phyloP scores from a whole-genome alignment of 306 rosid species.

The Arachis hypogaea region DNA sequence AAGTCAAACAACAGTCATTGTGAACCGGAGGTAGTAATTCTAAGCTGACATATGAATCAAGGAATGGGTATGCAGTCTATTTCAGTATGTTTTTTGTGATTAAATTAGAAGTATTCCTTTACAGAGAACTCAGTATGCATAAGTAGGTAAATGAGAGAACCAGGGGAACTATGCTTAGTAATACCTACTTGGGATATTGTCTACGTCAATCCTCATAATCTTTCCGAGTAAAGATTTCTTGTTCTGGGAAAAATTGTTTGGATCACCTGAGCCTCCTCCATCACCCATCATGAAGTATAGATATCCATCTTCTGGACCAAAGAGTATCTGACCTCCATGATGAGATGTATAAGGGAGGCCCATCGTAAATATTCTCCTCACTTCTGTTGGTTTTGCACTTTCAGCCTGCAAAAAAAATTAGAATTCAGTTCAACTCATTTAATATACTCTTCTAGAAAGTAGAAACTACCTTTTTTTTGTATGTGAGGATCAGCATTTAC shows the following conservation, averaged over 20 bases:
- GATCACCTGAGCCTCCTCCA: constrained; percentile 87
- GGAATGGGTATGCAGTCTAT: no score
- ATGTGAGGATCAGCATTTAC: constrained; percentile 47
- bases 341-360: constrained; percentile 80
- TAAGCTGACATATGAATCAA: no score
- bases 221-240: constrained; percentile 97
- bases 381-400: constrained; percentile 85
- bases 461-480: constrained; percentile 11
- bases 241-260: constrained; percentile 85
- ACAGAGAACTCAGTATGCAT: no score
- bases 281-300: constrained; percentile 92
- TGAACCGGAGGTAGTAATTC: no score
- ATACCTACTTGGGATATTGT: constrained; percentile 75
- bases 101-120: no score
- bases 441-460: constrained; percentile 10
- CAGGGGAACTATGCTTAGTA: background rate
- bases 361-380: constrained; percentile 91
- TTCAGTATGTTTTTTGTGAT: no score
- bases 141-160: no score
- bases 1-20: no score
- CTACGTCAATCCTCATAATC: constrained; percentile 87
- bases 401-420: constrained; percentile 60
- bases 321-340: constrained; percentile 95
- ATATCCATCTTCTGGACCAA: constrained; percentile 86
- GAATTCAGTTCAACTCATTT: constrained; percentile 2